Conservation (phyloP, 1,139 yeast species). For the Groenewaldozyma auringiensis region DNA sequence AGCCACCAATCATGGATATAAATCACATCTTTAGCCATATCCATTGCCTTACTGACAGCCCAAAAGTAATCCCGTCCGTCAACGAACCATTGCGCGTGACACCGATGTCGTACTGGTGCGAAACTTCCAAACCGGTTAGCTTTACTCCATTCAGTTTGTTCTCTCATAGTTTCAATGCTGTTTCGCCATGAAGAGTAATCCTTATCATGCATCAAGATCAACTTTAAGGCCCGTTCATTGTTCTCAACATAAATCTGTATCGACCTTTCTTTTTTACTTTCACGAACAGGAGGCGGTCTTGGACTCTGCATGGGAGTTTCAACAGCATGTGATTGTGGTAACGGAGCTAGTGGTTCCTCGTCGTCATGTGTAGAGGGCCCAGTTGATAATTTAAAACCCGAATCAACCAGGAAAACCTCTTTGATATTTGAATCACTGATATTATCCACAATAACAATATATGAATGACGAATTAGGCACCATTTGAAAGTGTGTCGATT, state of each 20-base stretch:
- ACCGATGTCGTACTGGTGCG: slow-evolving; percentile 82
- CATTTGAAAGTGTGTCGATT: slow-evolving; percentile 87
- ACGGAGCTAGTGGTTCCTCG: neutral
- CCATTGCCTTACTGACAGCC: slow-evolving; percentile 89
- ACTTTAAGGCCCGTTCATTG: slow-evolving; percentile 65
- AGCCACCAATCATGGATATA: slow-evolving; percentile 99
- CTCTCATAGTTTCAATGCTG: slow-evolving; percentile 64
- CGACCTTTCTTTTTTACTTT: slow-evolving; percentile 4
- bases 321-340: neutral
- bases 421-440: slow-evolving; percentile 79
- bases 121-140: slow-evolving; percentile 76
- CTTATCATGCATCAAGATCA: slow-evolving; percentile 64
- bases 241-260: slow-evolving; percentile 58
- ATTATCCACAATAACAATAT: slow-evolving; percentile 77
- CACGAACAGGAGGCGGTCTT: neutral
- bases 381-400: slow-evolving; percentile 47
- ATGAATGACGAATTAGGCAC: slow-evolving; percentile 80
- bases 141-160: slow-evolving; percentile 62
- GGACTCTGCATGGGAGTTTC: neutral
- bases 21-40: slow-evolving; percentile 89
- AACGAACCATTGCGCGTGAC: slow-evolving; percentile 94
- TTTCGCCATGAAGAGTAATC: slow-evolving; percentile 71
- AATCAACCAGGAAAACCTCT: slow-evolving; percentile 83
- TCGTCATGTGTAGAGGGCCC: slow-evolving; percentile 10
- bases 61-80: slow-evolving; percentile 95